Conservation (phyloP, 2,329 filamentous ascomycete genomes). For the Apiospora marii region DNA sequence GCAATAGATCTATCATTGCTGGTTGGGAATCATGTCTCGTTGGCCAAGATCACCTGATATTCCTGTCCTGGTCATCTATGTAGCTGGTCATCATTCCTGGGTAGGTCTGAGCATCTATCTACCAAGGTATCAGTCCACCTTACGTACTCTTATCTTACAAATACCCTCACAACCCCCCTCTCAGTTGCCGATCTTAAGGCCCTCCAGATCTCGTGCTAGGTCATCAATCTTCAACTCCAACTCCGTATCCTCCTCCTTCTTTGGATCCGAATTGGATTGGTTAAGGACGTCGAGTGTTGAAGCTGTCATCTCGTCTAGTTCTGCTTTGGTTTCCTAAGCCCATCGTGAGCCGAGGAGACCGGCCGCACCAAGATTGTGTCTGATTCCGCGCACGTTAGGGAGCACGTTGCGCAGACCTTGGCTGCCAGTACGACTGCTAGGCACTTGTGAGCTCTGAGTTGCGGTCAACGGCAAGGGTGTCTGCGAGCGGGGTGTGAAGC, state of each 20-base stretch:
- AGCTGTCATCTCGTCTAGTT: neutral
- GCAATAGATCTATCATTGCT: neutral
- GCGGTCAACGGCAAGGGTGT: neutral
- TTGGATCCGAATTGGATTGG: neutral
- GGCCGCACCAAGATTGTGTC: slow-evolving; percentile 13
- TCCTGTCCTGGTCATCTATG: neutral
- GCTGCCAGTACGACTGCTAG: slow-evolving; percentile 8
- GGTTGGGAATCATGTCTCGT: neutral
- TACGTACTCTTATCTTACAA: neutral
- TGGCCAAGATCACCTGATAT: neutral
- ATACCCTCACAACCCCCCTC: neutral
- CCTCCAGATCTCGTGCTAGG: slow-evolving; percentile 4
- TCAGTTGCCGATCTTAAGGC: neutral
- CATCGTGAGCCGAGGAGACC: slow-evolving; percentile 3
- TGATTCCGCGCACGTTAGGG: neutral
- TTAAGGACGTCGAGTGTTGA: neutral
- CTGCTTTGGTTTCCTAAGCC: slow-evolving; percentile 11
- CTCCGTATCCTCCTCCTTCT: neutral
- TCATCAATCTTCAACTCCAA: neutral
- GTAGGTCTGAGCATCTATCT: neutral
- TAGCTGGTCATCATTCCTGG: neutral
- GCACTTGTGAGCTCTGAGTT: slow-evolving; percentile 1
- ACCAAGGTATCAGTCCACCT: neutral
- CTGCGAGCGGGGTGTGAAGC: neutral
- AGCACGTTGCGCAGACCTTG: neutral